phyloP scores from a whole-genome alignment of 1,139 yeast species.

The Geotrichum bryndzae region DNA sequence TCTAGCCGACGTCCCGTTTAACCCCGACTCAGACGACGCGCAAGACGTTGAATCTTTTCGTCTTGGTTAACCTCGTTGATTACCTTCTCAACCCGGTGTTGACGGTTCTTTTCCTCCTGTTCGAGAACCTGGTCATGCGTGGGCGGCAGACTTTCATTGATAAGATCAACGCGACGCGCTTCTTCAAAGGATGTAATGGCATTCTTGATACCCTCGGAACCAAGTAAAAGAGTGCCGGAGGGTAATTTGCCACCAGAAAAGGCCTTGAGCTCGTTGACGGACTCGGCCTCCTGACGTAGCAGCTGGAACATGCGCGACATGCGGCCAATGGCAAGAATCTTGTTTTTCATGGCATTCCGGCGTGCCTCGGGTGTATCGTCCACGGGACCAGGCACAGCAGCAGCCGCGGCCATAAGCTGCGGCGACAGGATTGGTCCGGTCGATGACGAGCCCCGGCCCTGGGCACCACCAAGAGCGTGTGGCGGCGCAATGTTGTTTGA shows the following conservation, averaged over 20 bases:
- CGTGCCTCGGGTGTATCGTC: slow-evolving; percentile 35
- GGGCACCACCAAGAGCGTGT: background rate
- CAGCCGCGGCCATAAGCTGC: background rate
- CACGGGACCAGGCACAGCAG: background rate
- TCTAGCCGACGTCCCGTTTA: background rate
- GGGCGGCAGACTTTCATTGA: slow-evolving; percentile 91
- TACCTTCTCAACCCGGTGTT: slow-evolving; percentile 42
- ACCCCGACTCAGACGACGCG: slow-evolving; percentile 30
- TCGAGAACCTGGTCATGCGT: slow-evolving; percentile 49
- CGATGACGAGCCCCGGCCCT: background rate
- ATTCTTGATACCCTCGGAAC: slow-evolving; percentile 69
- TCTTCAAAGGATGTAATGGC: slow-evolving; percentile 76
- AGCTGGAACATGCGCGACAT: slow-evolving; percentile 91
- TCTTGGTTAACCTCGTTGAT: slow-evolving; percentile 40
- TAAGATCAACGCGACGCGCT: slow-evolving; percentile 73
- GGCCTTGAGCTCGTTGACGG: slow-evolving; percentile 71
- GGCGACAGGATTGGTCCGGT: background rate
- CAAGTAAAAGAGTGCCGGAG: slow-evolving; percentile 79
- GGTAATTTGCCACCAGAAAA: slow-evolving; percentile 71
- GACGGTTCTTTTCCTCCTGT: slow-evolving; percentile 43
- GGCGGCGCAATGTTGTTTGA: background rate
- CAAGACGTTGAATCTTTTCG: slow-evolving; percentile 32
- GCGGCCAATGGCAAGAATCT: slow-evolving; percentile 90
- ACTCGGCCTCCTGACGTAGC: slow-evolving; percentile 82
- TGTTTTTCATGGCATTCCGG: slow-evolving; percentile 68